Evolutionary conservation across 345 rosid genomes (phyloP), one percentile per base, ranked within the genome.

Genomic region (Carallia brachiata): DNA sequence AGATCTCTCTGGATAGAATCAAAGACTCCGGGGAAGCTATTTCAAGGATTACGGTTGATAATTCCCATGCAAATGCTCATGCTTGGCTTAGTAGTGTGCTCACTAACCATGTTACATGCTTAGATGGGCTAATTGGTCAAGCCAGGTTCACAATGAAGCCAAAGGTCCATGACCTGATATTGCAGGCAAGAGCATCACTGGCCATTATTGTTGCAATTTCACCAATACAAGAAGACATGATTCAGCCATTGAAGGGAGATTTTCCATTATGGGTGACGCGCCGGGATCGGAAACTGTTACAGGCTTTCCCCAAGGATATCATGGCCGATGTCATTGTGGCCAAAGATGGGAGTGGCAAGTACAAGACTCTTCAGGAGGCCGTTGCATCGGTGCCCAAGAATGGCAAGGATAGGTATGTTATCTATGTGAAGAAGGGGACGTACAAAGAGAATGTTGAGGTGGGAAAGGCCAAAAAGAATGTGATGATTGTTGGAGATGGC

Each of bases 1-100:
- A 85, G 12, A 66, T 78, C 53, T 87, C 97, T 31, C 60, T 65
- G 61, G 85, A 83, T 7, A 80, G 90, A 70, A 75, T 32, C 75
- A 3, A 67, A 7, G 62, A 37, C 54, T 66, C 74, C 16, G 28
- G 63, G 18, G 55, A 4, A 17, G 67, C 71, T 10, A 71, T 73
- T 6, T 7, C 54, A 27, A 66, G 62, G 1, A 44, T 30, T 7
- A 62, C 62, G 9, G 6, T 6, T 8, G 40, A 13, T 23, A 23
- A 23, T 32, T 68, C 70, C 7, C 65, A 58, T 47, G 48, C 62
- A 7, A 12, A 61, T 59, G 77, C 72, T 1, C 77, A 67, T 40
- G 12, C 53, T 17, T 73, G 77, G 77, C 67, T 73, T 8, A 66
- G 77, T 37, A 60, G 55, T 10, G 77, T 61, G 12, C 77, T 73